Evolutionary conservation across 2,329 filamentous ascomycete genomes (phyloP), one percentile per base, ranked within the genome.

Genomic region (Fusarium subglutinans): DNA sequence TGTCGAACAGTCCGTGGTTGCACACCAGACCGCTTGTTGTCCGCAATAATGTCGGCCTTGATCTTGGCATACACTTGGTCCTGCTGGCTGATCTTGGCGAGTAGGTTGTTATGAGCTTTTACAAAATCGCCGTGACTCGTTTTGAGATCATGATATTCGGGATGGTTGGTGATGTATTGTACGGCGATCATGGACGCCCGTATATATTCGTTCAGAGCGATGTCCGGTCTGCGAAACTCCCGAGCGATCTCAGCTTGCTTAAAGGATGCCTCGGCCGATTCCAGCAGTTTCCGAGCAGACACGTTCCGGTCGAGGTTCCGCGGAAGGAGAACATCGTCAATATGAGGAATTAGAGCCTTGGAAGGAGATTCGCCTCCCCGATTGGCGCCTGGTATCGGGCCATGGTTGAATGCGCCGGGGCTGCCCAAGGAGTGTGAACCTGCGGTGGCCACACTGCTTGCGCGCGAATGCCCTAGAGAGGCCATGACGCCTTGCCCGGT

Each of bases 181-280:
- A 95, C 87, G 20, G 93, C 89, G 63, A 98, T 92, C 65, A 95
- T 91, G 68, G 89, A 95, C 17, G 95, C 94, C 72, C 92, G 90
- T 66, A 98, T 88, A 79, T 96, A 98, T 70, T 97, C 93, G 73
- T 93, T 90, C 63, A 97, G 92, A 7, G 95, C 95, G 43, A 90
- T 82, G 79, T 96, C 94, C 9, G 91, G 90, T 41, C 90, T 87
- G 33, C 89, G 85, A 82, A 93, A 92, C 69, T 89, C 88, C 66
- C 91, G 86, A 64, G 87, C 85, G 59, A 88, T 89, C 72, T 90
- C 88, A 43, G 93, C 92, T 76, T 89, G 87, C 69, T 86, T 86
- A 67, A 91, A 84, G 53, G 86, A 85, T 28, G 80, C 78, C 76
- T 92, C 87, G 59, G 87, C 89, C 47, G 82, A 79, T 50, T 87